Conservation (phyloP, 306 rosid genomes). For the Prunus persica region DNA sequence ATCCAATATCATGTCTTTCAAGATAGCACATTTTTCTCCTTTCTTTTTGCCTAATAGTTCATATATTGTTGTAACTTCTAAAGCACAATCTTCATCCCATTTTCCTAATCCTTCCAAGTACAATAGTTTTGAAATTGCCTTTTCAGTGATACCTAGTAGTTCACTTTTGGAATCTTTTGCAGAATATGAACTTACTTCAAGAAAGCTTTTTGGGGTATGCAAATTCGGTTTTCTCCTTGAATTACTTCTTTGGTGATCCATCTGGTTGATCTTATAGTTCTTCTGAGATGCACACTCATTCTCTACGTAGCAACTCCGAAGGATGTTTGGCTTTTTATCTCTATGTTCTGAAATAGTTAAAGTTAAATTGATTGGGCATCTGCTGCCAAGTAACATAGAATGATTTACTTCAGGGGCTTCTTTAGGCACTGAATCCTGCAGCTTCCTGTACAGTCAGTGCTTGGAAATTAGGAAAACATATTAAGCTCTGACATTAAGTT, state of each 20-base stretch:
- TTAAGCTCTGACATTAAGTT: background rate
- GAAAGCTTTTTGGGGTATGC: slow-evolving; percentile 27
- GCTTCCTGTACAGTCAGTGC: slow-evolving; percentile 41
- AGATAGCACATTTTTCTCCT: slow-evolving; percentile 37
- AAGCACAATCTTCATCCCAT: slow-evolving; percentile 47
- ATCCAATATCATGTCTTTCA: slow-evolving; percentile 75
- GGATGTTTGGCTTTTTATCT: slow-evolving; percentile 28
- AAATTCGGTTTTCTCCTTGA: slow-evolving; percentile 28
- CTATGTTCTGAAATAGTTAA: slow-evolving; percentile 31
- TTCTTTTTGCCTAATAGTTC: slow-evolving; percentile 52
- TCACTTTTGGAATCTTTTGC: slow-evolving; percentile 41
- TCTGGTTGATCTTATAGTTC: slow-evolving; percentile 31
- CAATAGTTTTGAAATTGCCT: slow-evolving; percentile 38
- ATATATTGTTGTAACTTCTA: slow-evolving; percentile 56
- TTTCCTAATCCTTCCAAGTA: slow-evolving; percentile 49
- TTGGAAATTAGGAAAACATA: slow-evolving; percentile 25
- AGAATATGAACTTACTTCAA: slow-evolving; percentile 36
- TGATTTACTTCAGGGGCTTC: slow-evolving; percentile 22
- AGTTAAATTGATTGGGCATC: slow-evolving; percentile 24
- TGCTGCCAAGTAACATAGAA: slow-evolving; percentile 30
- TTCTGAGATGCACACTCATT: background rate
- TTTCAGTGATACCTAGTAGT: slow-evolving; percentile 32
- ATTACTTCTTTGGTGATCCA: slow-evolving; percentile 32
- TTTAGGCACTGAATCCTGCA: slow-evolving; percentile 31
- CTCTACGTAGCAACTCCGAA: background rate